Conservation (phyloP, 169 alveolate genomes). For the Eimeria zaria region DNA sequence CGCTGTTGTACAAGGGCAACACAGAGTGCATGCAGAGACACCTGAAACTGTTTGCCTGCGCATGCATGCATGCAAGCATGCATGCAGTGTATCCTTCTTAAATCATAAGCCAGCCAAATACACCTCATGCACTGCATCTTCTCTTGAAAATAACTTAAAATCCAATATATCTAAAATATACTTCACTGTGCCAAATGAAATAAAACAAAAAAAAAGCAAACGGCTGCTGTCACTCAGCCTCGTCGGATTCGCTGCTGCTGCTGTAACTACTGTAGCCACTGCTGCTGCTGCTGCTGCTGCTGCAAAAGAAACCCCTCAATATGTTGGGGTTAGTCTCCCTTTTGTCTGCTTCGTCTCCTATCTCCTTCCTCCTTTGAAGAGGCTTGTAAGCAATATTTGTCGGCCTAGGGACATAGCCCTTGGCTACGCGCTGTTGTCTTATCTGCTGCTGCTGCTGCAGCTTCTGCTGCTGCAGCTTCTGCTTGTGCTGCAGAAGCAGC, state of each 20-base stretch:
- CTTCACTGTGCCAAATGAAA: neutral
- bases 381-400: neutral
- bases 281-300: conserved; percentile 12
- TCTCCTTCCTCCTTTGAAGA: neutral
- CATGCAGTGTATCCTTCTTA: no score
- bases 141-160: no score
- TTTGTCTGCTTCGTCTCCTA: neutral
- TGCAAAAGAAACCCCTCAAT: conserved; percentile 7
- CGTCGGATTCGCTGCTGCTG: conserved; percentile 36
- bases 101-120: no score
- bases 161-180: no score
- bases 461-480: conserved; percentile 11
- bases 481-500: conserved; percentile 19
- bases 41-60: neutral
- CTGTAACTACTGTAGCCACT: neutral
- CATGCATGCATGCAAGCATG: neutral
- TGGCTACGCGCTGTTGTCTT: neutral
- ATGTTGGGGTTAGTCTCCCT: neutral
- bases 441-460: neutral
- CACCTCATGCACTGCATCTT: no score
- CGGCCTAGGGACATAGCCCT: neutral
- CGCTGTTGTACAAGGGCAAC: no score
- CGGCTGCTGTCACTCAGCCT: neutral
- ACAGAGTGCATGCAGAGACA: no score
- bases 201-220: neutral